Evolutionary conservation across 306 rosid species (phyloP), one percentile per base, ranked within the genome.

Genomic region (Pyrus bretschneideri): DNA sequence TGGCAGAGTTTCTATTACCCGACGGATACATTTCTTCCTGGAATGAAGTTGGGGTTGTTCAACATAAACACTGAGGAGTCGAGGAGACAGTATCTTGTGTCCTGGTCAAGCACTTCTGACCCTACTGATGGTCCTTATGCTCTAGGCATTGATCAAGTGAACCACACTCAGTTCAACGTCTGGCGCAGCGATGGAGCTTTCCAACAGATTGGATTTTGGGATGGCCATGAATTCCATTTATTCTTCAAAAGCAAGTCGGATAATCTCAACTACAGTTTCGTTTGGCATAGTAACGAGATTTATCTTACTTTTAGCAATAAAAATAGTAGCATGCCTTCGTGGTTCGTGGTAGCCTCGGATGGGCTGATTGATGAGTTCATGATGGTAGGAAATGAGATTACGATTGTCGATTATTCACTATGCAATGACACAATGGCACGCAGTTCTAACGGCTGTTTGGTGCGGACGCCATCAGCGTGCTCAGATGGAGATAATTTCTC

Each of bases 1-100:
- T 80, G 79, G 75, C 75, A 74, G 58, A 80, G 83, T 70, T 80
- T 80, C 14, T 23, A 80, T 27, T 12, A 59, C 44, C 83, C 63
- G 9, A 69, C 69, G 0, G 71, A 80, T 42, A 67, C 78, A 2
- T 79, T 67, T 74, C 74, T 79, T 35, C 79, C 83, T 45, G 79
- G 79, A n/a, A 79, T 73, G 83, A 73, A 45, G 51, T 6, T 79
- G 23, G 83, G 79, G 22, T 22, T 31, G n/a, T 69, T 74, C 58
- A 74, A 73, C 75, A 23, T 68, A 19, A 70, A 52, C 70, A 74
- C 69, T 3, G 65, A 61, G 14, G 70, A 31, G 69, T 33, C 33
- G 29, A 45, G 74, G 69, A 18, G 1, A 23, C 78, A 27, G 61
- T 79, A 55, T 57, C 61, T 80, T 19, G 17, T 46, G 19, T 74